A percentile compares a stretch with the other conserved stretches of the same genome.
Conservation (phyloP, 164 flowering plant species). For the Piper longum region DNA sequence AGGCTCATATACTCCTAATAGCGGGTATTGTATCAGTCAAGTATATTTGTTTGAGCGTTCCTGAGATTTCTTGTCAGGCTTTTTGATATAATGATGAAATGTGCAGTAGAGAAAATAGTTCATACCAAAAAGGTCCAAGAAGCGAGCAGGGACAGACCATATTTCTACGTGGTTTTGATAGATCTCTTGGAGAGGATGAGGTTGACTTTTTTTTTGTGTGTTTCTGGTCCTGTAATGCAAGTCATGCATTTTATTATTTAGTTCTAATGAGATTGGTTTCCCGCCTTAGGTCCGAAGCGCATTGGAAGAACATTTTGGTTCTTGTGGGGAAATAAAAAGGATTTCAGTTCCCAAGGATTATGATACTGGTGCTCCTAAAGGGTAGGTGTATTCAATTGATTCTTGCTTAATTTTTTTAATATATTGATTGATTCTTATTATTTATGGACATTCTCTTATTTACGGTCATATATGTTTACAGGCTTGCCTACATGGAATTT, state of each 20-base stretch:
- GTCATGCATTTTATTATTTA: neutral
- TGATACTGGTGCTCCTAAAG: constrained; percentile 49
- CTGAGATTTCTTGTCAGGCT: neutral
- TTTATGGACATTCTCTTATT: neutral
- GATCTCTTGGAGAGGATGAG: constrained; percentile 32
- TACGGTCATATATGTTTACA: constrained; percentile 10
- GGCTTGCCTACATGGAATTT: constrained; percentile 72
- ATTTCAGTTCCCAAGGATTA: constrained; percentile 51
- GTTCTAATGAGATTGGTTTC: neutral
- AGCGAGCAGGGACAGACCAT: constrained; percentile 24
- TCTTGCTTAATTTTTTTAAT: neutral
- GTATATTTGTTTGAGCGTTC: neutral
- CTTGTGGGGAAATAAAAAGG: constrained; percentile 72
- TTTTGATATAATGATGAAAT: neutral
- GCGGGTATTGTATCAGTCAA: constrained; percentile 17
- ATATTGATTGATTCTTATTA: neutral
- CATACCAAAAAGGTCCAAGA: constrained; percentile 39
- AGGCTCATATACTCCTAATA: constrained; percentile 50
- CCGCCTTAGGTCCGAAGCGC: constrained; percentile 22
- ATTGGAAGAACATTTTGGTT: constrained; percentile 49
- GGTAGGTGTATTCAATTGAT: constrained; percentile 27
- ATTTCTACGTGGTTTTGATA: constrained; percentile 68
- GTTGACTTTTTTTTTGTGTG: constrained; percentile 13
- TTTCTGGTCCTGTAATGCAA: neutral
- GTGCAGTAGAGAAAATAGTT: constrained; percentile 28